phyloP scores from a whole-genome alignment of 78 protist genomes.

The Guillardia theta region DNA sequence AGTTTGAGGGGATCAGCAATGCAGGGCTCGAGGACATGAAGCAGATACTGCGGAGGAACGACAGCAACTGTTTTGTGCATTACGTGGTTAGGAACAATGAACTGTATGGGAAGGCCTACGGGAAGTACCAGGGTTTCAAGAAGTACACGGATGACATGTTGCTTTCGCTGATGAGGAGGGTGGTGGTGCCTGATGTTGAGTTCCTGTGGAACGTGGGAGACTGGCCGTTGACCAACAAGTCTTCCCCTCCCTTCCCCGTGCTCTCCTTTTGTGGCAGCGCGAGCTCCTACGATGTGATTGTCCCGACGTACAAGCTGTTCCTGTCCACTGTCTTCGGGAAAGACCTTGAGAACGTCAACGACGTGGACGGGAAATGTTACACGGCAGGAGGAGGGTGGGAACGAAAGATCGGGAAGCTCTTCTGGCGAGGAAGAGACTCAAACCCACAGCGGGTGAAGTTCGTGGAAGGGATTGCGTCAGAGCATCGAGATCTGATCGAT shows the following conservation, averaged over 20 bases:
- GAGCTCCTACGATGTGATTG: not conserved
- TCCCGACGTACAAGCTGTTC: slow-evolving; percentile 9
- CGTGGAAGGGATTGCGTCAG: not conserved
- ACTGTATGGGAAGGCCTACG: slow-evolving; percentile 7
- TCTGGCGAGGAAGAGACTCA: slow-evolving; percentile 25
- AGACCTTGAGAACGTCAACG: not conserved
- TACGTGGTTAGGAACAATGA: not conserved
- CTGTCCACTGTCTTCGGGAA: not conserved
- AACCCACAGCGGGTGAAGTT: not conserved
- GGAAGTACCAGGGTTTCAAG: slow-evolving; percentile 12
- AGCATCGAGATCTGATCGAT: not conserved
- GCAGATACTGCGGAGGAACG: not conserved
- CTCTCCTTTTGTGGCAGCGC: not conserved
- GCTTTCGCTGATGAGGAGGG: not conserved
- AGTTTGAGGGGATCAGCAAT: not conserved
- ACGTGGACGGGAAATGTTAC: not conserved
- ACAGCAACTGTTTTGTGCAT: not conserved
- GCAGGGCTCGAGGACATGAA: not conserved
- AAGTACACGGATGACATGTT: not conserved
- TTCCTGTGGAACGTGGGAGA: slow-evolving; percentile 23
- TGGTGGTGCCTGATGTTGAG: not conserved
- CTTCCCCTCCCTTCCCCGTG: not conserved
- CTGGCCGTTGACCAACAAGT: not conserved
- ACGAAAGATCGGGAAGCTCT: not conserved
- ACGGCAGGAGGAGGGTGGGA: not conserved